Evolutionary conservation across 352 stramenopile genomes (phyloP), one percentile per base, ranked within the genome.

Genomic region (Globisporangium ultimum): DNA sequence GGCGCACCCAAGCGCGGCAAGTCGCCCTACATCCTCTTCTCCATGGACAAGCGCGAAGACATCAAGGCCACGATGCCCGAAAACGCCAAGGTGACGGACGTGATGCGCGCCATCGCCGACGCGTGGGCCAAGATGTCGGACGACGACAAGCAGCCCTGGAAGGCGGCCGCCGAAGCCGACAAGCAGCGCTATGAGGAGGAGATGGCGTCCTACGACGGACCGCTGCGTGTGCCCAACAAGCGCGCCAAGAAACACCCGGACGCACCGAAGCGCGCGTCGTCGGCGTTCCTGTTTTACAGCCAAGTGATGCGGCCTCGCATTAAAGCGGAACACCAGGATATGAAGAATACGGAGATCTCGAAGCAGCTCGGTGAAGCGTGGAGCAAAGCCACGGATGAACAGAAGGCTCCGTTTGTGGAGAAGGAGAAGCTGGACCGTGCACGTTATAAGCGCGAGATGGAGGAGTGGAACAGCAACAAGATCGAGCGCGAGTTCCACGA

Each of bases 281-380:
- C 87, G 32, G 91, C 95, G 18, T 98, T 98, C 64, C 76, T 98
- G 10, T 98, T 96, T 72, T 98, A 97, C 69, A 95, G 87, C 42
- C 83, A 97, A 56, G 87, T 92, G 20, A 96, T 96, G 74, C 78
- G 93, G 15, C 74, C 84, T 28, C 67, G 82, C 24, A 92, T 98
- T 48, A 97, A 98, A 71, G 68, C 82, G 3, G 82, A 97, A 53
- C 88, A 98, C 71, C 92, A 93, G 46, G 87, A 96, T 53, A 97
- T 98, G 87, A 96, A 97, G 61, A 98, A 98, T 70, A 97, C 93
- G 64, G 94, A 98, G 55, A 96, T 98, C 64, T 98, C 93, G 12
- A 93, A 96, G 67, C 78, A 98, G 51, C 69, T 98, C 22, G 94
- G 94, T 20, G 91, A 98, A 63, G 85, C 91, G 6, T 98, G 95